Percentiles rank a stretch among this genome's conserved stretches.
Conservation (phyloP, 2,329 filamentous ascomycete genomes). For the Drechmeria coniospora region DNA sequence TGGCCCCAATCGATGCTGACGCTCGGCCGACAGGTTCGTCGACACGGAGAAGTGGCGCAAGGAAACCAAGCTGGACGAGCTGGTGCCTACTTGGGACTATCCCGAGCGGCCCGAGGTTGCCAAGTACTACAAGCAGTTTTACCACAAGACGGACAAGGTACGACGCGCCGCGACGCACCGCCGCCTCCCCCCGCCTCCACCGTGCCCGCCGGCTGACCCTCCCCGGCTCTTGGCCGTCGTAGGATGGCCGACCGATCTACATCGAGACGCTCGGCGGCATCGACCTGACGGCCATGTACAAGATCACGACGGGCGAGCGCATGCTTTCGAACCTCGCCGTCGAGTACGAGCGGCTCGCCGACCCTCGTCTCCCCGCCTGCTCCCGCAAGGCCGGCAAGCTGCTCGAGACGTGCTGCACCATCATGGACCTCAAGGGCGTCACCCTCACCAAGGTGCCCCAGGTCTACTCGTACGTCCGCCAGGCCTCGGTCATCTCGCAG, state of each 20-base stretch:
- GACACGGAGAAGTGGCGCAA: constrained; percentile 85
- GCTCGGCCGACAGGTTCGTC: constrained; percentile 52
- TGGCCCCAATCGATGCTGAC: too few relatives aligned
- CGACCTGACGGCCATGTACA: constrained; percentile 77
- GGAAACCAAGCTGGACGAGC: constrained; percentile 69
- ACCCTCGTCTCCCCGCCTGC: constrained; percentile 87
- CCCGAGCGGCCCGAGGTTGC: constrained; percentile 70
- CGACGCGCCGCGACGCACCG: background rate
- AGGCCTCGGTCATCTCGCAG: constrained; percentile 79
- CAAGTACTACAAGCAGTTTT: constrained; percentile 94
- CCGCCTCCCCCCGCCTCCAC: background rate
- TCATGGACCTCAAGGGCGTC: constrained; percentile 96
- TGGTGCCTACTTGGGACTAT: constrained; percentile 72
- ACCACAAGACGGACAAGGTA: constrained; percentile 90
- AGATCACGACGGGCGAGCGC: constrained; percentile 81
- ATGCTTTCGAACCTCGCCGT: constrained; percentile 94
- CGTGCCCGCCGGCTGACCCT: too few relatives aligned
- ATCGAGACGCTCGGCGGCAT: constrained; percentile 93
- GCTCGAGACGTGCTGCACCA: constrained; percentile 93
- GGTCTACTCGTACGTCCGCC: constrained; percentile 77
- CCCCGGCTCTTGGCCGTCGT: constrained; percentile 2
- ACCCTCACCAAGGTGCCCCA: constrained; percentile 65
- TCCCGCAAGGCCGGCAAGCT: constrained; percentile 80
- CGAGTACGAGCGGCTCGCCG: constrained; percentile 92
- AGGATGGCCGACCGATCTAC: constrained; percentile 95